These are phyloP conservation scores for Phaeosphaeria sp. DNA, from an alignment of 2,329 filamentous ascomycete species.

Conservation along the genomic window DNA sequence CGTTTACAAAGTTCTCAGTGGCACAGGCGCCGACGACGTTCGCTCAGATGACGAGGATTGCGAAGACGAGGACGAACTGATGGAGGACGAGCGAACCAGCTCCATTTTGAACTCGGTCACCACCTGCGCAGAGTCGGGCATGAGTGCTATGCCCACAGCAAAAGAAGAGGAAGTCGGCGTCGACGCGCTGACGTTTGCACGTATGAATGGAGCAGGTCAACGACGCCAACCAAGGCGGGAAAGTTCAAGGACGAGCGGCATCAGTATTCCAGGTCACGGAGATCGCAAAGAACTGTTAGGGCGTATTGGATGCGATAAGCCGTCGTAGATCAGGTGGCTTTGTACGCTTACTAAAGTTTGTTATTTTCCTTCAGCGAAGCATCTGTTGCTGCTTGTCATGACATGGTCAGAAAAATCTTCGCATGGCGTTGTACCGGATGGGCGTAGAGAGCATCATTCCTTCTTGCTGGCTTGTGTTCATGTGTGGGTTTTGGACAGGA, in stretches of 20 bases:
- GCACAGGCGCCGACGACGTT: slow-evolving; percentile 80
- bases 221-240: slow-evolving; percentile 59
- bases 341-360: not conserved
- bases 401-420: not conserved
- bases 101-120: slow-evolving; percentile 34
- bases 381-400: not conserved
- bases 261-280: slow-evolving; percentile 73
- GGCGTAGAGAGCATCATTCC: not conserved
- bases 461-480: not conserved
- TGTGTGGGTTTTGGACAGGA: not conserved
- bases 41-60: slow-evolving; percentile 88
- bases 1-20: slow-evolving; percentile 78
- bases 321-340: slow-evolving; percentile 11
- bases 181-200: slow-evolving; percentile 71
- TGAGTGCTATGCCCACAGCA: slow-evolving; percentile 23
- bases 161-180: slow-evolving; percentile 79
- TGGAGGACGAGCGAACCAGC: slow-evolving; percentile 23
- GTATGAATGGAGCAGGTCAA: slow-evolving; percentile 46
- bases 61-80: slow-evolving; percentile 60
- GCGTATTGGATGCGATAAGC: slow-evolving; percentile 83
- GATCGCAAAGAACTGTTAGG: slow-evolving; percentile 82
- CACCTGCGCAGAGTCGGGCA: slow-evolving; percentile 36
- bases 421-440: not conserved
- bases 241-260: slow-evolving; percentile 54
- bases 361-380: not conserved